A percentile compares a stretch with the other conserved stretches of the same genome.
phyloP scores from a whole-genome alignment of 768 basidiomycete genomes.

The Pleurotus platypus region DNA sequence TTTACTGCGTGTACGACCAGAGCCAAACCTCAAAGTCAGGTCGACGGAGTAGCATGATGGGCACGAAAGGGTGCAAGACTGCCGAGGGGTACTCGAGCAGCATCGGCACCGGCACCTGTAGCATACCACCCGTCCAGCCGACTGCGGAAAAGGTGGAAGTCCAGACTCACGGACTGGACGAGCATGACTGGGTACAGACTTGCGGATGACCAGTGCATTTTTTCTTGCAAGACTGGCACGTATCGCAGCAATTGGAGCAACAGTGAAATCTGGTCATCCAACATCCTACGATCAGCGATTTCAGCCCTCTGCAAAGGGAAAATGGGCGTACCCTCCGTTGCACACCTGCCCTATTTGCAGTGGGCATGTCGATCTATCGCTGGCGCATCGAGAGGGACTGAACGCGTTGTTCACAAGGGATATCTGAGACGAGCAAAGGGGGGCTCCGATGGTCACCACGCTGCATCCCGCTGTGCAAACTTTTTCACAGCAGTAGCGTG shows the following conservation, averaged over 20 bases:
- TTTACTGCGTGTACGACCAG: background rate
- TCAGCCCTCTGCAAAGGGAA: no score
- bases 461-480: conserved; percentile 7
- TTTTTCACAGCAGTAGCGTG: conserved; percentile 15
- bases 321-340: conserved; percentile 12
- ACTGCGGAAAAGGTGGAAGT: background rate
- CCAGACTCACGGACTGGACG: conserved; percentile 1
- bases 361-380: conserved; percentile 11
- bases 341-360: conserved; percentile 8
- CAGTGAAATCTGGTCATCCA: conserved; percentile 10
- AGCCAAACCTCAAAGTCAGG: conserved; percentile 7
- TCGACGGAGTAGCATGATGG: conserved; percentile 14
- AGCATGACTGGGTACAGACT: conserved; percentile 9
- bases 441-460: conserved; percentile 6
- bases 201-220: conserved; percentile 5
- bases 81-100: conserved; percentile 8
- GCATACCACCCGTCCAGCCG: background rate
- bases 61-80: conserved; percentile 12
- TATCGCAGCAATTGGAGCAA: conserved; percentile 13
- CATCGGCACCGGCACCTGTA: conserved; percentile 15
- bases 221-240: conserved; percentile 10
- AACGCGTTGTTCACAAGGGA: conserved; percentile 10
- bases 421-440: conserved; percentile 8
- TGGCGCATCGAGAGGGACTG: conserved; percentile 9
- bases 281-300: no score